These are phyloP conservation scores for Globisporangium solare DNA, from an alignment of 352 stramenopile species.

Conservation along the genomic window DNA sequence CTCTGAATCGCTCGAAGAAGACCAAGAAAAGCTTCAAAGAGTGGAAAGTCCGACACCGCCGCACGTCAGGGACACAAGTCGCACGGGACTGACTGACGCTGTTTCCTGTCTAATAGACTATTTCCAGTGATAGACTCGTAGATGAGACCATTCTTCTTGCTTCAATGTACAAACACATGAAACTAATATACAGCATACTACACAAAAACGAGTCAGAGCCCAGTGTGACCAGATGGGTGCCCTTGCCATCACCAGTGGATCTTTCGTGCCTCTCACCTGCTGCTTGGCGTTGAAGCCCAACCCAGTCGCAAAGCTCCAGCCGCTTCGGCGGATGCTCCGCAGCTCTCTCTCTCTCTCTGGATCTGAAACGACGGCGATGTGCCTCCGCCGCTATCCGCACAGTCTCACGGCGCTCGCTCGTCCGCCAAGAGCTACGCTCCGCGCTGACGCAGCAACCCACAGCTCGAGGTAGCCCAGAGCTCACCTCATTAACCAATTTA, in stretches of 20 bases:
- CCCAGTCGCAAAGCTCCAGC: neutral
- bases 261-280: neutral
- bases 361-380: no score
- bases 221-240: slow-evolving; percentile 10
- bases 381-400: no score
- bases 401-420: no score
- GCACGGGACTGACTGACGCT: neutral
- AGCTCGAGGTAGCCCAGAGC: neutral
- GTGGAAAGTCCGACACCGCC: neutral
- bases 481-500: slow-evolving; percentile 27
- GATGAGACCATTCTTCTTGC: no score
- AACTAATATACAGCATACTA: no score
- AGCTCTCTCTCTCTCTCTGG: no score
- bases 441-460: no score
- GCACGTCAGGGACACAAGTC: neutral
- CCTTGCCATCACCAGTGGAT: slow-evolving; percentile 5
- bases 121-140: no score
- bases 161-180: no score
- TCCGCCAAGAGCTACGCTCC: no score
- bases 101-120: neutral
- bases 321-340: no score
- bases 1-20: no score
- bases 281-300: neutral
- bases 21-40: neutral
- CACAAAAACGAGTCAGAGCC: neutral